Base-by-base conservation (phyloP, 2,329 filamentous ascomycete genomes). In the Aspergillus aculeatinus region DNA sequence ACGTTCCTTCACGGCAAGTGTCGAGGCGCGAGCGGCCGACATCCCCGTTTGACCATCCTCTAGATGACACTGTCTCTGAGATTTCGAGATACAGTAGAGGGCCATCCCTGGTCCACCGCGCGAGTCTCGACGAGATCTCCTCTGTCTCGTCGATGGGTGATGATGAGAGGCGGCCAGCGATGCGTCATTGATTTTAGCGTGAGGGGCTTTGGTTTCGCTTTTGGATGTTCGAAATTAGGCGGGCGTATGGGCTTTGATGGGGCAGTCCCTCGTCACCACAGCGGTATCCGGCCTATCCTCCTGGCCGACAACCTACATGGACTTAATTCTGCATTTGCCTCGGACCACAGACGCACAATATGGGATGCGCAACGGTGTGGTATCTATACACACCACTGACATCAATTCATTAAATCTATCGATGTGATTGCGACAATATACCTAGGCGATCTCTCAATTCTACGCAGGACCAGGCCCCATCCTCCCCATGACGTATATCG, bases 61-160 rank as follows among this genome's bases (percentile, higher is more conserved):
- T 63, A 11, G 67, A 68, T 55, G 70, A 71, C 59, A 62, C 57
- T 14, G 58, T 71, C 23, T 74, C 72, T 10, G 61, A 66, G 14
- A 58, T 75, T 23, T 75, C 71, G 11, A 63, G 59, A 16, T 49
- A 65, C 10, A 66, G 60, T 29, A 63, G 57, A 3, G 52, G 52
- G 12, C 57, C 54, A 42, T 50, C 31, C 19, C 23, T 21, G 7
- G 42, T 35, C 1, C 58, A 67, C 48, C 57, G 56, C 10, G 62
- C 60, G 4, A 66, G 67, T 14, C 62, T 68, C 42, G 70, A 74
- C 65, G 69, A 73, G 54, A 51, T 72, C 35, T 75, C 73, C 23
- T 70, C 71, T 39, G 70, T 75, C 3, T 75, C 71, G 23, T 72
- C 70, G 2, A 65, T 74, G 51, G 61, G 63, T 50, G 71, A 68